Evolutionary conservation across 164 flowering plant genomes (phyloP), one percentile per base, ranked within the genome.

Genomic region (Platanus orientalis): DNA sequence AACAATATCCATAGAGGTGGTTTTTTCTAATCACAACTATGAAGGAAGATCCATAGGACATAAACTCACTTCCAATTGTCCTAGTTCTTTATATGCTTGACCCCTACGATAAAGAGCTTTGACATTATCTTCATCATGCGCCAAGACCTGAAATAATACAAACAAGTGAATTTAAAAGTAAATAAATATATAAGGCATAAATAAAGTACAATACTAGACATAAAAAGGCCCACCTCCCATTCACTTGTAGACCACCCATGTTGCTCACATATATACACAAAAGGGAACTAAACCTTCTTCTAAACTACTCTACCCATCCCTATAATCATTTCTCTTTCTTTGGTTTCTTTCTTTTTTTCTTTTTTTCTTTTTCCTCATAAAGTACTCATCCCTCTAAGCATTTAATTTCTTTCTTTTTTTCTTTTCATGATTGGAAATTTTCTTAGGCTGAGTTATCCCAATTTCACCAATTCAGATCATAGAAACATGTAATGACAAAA

Each of bases 31-130:
- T 30, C 42, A 44, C 54, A 61, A 24, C 19, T n/a, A 45, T 45
- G 49, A 39, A 57, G 16, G 45, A 27, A 20, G 49, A 39, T 39
- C 29, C 13, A 54, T n/a, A 60, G 26, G 20, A 53, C 10, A 34
- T 4, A 58, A 62, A 79, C 88, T 84, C 71, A 91, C 99, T 61
- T 79, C 77, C 34, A 88, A 73, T 42, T 57, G 79, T 55, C 92
- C 92, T 25, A 86, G 61, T 69, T 84, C 96, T 73, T 75, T 85
- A 61, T 89, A 84, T 56, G 99, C 99, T 77, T 91, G 97, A 73
- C 99, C 97, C 65, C 99, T 80, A 48, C 99, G 81, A 71, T 95
- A 95, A 57, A 92, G 90, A 67, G 97, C 99, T 74, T 95, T 95
- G 62, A 86, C 84, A 83, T 92, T 95, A 63, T 73, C 78, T 10